phyloP scores from a whole-genome alignment of 1,139 yeast species.

The Kodamaea ohmeri region DNA sequence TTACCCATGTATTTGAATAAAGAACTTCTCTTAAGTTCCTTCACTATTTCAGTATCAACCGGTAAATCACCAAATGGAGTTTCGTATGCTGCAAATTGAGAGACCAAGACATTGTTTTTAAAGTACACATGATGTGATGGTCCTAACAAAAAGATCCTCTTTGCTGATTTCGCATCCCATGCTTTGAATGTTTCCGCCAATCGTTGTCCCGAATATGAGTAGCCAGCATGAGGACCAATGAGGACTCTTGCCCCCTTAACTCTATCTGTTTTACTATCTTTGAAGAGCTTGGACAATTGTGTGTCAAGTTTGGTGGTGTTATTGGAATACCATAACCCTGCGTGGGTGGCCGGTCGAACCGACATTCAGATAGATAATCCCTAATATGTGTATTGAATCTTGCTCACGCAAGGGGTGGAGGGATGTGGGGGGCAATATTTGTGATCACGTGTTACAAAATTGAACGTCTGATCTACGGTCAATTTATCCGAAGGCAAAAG shows the following conservation, averaged over 20 bases:
- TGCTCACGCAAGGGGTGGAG: not conserved
- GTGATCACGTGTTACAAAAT: slow-evolving; percentile 1
- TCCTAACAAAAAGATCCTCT: slow-evolving; percentile 77
- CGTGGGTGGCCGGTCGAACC: slow-evolving; percentile 70
- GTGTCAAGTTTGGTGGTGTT: slow-evolving; percentile 38
- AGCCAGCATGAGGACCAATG: slow-evolving; percentile 86
- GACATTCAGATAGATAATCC: slow-evolving; percentile 19
- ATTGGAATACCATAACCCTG: slow-evolving; percentile 84
- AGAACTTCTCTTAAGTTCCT: slow-evolving; percentile 28
- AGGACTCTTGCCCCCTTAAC: slow-evolving; percentile 60
- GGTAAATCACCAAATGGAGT: slow-evolving; percentile 80
- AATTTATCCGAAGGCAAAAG: no score
- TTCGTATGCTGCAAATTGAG: slow-evolving; percentile 54
- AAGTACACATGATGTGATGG: slow-evolving; percentile 95
- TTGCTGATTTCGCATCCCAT: slow-evolving; percentile 58
- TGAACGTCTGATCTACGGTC: no score
- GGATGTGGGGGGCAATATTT: not conserved
- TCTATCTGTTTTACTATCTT: slow-evolving; percentile 20
- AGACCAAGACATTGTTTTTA: slow-evolving; percentile 54
- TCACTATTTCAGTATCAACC: slow-evolving; percentile 54
- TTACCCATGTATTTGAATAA: slow-evolving; percentile 56
- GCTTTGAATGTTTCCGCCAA: slow-evolving; percentile 75
- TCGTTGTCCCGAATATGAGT: slow-evolving; percentile 72
- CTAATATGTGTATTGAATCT: not conserved
- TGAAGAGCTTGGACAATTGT: slow-evolving; percentile 50